A percentile compares a stretch with the other conserved stretches of the same genome.
Conservation (phyloP, 2,329 filamentous ascomycete genomes). For the Cylindrodendrum hubeiense region DNA sequence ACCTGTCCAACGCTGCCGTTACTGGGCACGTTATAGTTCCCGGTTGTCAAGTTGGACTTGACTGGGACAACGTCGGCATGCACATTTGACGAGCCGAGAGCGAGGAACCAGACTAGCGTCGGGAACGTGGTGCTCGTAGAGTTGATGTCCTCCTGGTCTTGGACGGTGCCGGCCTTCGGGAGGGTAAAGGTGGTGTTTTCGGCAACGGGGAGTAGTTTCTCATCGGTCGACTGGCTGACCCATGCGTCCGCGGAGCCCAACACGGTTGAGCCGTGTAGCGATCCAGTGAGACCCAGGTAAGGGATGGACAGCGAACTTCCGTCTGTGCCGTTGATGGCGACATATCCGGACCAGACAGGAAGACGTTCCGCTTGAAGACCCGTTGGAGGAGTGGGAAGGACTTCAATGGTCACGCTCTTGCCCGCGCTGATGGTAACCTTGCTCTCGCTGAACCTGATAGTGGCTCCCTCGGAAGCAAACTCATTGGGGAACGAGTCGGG, state of each 20-base stretch:
- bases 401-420: constrained; percentile 59
- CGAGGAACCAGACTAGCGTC: constrained; percentile 54
- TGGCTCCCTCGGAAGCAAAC: constrained; percentile 55
- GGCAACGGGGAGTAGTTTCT: constrained; percentile 38
- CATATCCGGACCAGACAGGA: constrained; percentile 58
- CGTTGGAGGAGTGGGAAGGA: constrained; percentile 57
- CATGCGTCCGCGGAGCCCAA: constrained; percentile 41
- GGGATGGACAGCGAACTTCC: constrained; percentile 53
- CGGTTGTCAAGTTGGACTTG: constrained; percentile 32
- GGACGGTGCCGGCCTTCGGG: constrained; percentile 52
- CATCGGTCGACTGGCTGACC: constrained; percentile 51
- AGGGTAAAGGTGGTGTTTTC: constrained; percentile 56
- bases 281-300: constrained; percentile 56
- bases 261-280: constrained; percentile 46
- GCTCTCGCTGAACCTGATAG: constrained; percentile 55
- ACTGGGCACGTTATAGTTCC: constrained; percentile 45
- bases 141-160: constrained; percentile 10
- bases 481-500: constrained; percentile 61
- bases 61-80: constrained; percentile 60
- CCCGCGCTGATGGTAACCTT: constrained; percentile 58
- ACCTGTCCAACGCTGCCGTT: constrained; percentile 59
- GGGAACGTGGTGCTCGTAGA: constrained; percentile 51
- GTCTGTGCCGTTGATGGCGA: constrained; percentile 56
- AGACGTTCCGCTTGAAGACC: constrained; percentile 51
- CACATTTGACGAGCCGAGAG: constrained; percentile 60